Evolutionary conservation across 257 asterid genomes (phyloP).

Genomic region (Solanum paucissectum): DNA sequence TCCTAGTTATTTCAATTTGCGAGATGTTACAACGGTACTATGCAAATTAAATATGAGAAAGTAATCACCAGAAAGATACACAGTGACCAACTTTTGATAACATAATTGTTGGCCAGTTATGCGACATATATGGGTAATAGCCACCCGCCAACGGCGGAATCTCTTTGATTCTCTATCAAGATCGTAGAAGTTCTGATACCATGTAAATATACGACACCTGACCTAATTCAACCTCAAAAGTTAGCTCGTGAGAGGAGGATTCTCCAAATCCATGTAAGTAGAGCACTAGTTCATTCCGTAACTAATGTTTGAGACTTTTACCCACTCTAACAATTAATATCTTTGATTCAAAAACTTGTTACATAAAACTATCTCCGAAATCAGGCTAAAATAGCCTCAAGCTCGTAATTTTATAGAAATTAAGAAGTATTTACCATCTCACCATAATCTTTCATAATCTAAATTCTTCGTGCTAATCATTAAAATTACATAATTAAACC

Average conservation of each 20-base stretch:
- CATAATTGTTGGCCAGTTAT: not conserved
- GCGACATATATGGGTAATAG: not conserved
- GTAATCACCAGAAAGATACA: not conserved
- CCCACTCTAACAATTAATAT: not conserved
- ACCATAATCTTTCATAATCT: not conserved
- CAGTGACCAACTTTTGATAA: not conserved
- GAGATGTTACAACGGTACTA: too few relatives aligned
- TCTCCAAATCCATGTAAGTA: not conserved
- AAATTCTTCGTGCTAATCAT: not conserved
- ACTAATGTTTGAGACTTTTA: not conserved
- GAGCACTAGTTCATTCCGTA: not conserved
- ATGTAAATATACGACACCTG: not conserved
- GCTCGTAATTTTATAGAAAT: not conserved
- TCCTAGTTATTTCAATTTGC: too few relatives aligned
- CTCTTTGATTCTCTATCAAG: not conserved
- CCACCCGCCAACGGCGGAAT: not conserved
- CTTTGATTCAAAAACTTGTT: not conserved
- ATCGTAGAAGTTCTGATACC: too few relatives aligned
- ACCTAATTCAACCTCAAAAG: not conserved
- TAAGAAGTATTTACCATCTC: not conserved
- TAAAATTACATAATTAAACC: not conserved
- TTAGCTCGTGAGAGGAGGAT: not conserved
- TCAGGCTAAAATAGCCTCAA: not conserved
- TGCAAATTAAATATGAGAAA: not conserved
- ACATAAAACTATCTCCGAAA: not conserved